A percentile compares a stretch with the other conserved stretches of the same genome.
phyloP scores from a whole-genome alignment of 352 stramenopile species.

The Globisporangium sylvaticum region DNA sequence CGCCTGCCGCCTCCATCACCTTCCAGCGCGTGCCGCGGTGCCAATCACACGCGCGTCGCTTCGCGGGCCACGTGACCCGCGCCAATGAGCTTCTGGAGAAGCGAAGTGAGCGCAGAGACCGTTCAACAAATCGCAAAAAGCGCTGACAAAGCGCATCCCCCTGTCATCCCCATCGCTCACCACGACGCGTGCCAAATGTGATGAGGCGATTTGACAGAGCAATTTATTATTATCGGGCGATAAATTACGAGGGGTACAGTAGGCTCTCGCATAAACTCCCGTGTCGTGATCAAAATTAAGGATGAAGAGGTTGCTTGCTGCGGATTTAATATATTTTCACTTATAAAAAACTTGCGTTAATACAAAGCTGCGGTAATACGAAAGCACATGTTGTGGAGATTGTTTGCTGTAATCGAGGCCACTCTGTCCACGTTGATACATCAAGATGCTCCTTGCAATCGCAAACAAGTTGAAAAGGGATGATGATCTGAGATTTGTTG shows the following conservation, averaged over 20 bases:
- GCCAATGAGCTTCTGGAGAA: slow-evolving; percentile 3
- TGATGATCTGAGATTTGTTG: too few species aligned
- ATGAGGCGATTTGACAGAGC: background rate
- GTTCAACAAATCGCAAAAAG: background rate
- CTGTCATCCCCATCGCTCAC: background rate
- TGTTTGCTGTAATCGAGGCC: too few species aligned
- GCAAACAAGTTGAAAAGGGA: too few species aligned
- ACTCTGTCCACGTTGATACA: too few species aligned
- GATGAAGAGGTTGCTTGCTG: too few species aligned
- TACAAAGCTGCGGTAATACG: too few species aligned
- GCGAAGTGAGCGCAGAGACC: background rate
- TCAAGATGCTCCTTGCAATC: too few species aligned
- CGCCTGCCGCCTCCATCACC: background rate
- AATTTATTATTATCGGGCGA: background rate
- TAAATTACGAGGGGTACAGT: background rate
- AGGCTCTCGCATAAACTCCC: too few species aligned
- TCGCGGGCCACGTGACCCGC: background rate
- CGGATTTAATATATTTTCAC: too few species aligned
- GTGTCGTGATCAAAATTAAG: too few species aligned
- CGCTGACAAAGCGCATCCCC: background rate
- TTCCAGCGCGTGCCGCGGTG: background rate
- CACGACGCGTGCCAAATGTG: background rate
- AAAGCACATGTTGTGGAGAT: too few species aligned
- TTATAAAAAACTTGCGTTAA: too few species aligned
- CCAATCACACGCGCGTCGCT: slow-evolving; percentile 1